Conservation (phyloP, 176 grass and related monocot species). For the Phoenix dactylifera region DNA sequence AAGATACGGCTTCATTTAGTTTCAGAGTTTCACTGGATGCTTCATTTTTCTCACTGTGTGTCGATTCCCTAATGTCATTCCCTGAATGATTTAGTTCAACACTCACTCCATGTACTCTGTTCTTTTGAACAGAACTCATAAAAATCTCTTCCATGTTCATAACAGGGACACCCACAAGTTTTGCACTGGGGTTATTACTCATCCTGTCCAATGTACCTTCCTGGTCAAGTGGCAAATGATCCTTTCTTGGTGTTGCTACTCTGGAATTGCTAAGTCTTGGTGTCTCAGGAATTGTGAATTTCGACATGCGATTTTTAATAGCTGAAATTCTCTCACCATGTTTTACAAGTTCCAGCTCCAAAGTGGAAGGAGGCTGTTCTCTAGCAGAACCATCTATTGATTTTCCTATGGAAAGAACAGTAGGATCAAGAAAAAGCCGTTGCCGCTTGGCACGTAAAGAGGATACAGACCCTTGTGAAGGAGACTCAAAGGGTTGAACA, state of each 20-base stretch:
- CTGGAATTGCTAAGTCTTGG: conserved; percentile 12
- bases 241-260: conserved; percentile 19
- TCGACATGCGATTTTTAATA: conserved; percentile 30
- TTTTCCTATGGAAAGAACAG: conserved; percentile 20
- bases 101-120: not conserved
- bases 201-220: conserved; percentile 9
- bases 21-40: no score
- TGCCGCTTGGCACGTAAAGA: conserved; percentile 40
- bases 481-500: conserved; percentile 25
- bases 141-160: not conserved
- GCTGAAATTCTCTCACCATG: conserved; percentile 48
- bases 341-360: conserved; percentile 34
- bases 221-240: conserved; percentile 18
- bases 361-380: conserved; percentile 12
- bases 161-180: not conserved
- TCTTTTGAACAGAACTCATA: conserved; percentile 3
- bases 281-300: conserved; percentile 26
- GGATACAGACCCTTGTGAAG: conserved; percentile 34
- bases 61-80: not conserved
- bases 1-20: no score
- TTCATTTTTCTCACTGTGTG: not conserved
- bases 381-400: not conserved
- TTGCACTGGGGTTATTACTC: conserved; percentile 8
- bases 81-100: not conserved
- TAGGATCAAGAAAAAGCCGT: conserved; percentile 31